Conservation (phyloP, 306 rosid species). For the Astragalus membranaceus region DNA sequence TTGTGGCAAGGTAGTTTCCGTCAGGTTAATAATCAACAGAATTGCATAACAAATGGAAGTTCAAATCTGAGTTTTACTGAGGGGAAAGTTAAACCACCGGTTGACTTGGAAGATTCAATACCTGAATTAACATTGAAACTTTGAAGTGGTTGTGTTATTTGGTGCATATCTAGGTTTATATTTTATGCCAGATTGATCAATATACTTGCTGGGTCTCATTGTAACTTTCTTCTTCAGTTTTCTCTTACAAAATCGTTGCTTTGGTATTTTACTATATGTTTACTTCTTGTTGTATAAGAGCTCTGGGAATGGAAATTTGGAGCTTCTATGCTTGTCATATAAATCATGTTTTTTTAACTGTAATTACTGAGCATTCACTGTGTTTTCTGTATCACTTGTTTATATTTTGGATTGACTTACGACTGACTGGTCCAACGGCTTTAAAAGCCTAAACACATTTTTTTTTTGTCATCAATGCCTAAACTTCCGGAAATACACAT, state of each 20-base stretch:
- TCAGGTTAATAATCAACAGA: conserved; percentile 36
- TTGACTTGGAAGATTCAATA: conserved; percentile 40
- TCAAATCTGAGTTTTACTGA: conserved; percentile 45
- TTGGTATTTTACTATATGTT: conserved; percentile 34
- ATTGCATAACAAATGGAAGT: conserved; percentile 39
- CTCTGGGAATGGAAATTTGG: conserved; percentile 34
- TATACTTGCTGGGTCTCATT: no score
- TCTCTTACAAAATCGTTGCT: neutral
- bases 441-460: no score
- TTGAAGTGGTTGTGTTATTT: conserved; percentile 31
- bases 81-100: conserved; percentile 30
- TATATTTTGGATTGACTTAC: neutral
- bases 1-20: conserved; percentile 93
- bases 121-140: conserved; percentile 86
- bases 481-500: no score
- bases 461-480: no score
- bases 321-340: conserved; percentile 46
- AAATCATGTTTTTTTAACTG: conserved; percentile 28
- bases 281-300: conserved; percentile 38
- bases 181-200: neutral
- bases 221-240: no score
- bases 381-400: conserved; percentile 3
- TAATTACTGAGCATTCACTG: conserved; percentile 12
- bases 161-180: conserved; percentile 3
- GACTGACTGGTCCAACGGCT: no score